A percentile compares a stretch with the other conserved stretches of the same genome.
phyloP scores from a whole-genome alignment of 306 rosid species.

The Albizia julibrissin region DNA sequence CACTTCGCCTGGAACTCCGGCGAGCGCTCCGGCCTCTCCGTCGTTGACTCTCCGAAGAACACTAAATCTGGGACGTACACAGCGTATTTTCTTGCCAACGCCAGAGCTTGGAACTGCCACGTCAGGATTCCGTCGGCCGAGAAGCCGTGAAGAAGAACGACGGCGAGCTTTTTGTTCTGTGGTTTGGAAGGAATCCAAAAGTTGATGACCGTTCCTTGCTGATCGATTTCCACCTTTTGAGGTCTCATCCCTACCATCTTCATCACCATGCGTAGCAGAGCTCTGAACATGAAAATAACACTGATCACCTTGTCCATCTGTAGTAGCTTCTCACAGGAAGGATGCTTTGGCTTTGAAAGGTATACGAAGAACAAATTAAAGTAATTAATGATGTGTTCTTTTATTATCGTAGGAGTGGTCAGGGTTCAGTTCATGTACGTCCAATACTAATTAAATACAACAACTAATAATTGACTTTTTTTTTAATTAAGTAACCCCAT shows the following conservation, averaged over 20 bases:
- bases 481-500: no score
- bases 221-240: background rate
- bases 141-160: background rate
- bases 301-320: background rate
- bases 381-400: no score
- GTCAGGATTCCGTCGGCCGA: background rate
- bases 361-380: background rate
- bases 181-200: slow-evolving; percentile 7
- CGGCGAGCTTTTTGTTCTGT: background rate
- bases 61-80: background rate
- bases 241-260: background rate
- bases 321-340: background rate
- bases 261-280: background rate
- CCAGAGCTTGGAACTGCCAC: background rate
- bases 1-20: slow-evolving; percentile 2
- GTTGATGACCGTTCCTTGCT: background rate
- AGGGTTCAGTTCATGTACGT: no score
- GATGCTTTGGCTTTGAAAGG: background rate
- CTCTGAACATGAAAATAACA: background rate
- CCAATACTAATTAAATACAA: no score
- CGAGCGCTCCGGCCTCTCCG: background rate
- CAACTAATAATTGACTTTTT: no score
- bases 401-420: no score
- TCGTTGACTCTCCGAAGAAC: background rate
- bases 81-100: background rate